Evolutionary conservation across 441 rosid genomes (phyloP).

Genomic region (Melastoma candidum): DNA sequence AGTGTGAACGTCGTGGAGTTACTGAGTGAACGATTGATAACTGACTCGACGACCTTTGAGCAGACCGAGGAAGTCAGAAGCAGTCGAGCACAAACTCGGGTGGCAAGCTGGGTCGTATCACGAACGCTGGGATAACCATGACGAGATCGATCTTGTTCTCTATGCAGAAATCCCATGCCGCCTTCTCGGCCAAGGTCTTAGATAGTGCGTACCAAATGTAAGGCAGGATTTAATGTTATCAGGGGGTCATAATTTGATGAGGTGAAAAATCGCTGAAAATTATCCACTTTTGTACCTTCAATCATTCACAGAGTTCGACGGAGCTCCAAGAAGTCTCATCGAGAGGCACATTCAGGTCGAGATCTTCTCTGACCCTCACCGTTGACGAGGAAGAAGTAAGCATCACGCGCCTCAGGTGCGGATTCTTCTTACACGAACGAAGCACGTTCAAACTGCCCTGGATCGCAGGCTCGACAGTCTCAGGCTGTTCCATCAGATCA

Average conservation of each 20-base stretch:
- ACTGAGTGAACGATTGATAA: neutral
- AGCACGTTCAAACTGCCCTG: slow-evolving; percentile 76
- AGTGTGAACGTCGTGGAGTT: neutral
- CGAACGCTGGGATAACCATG: slow-evolving; percentile 60
- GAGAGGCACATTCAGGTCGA: slow-evolving; percentile 43
- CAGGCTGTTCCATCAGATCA: slow-evolving; percentile 29
- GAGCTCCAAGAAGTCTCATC: slow-evolving; percentile 89
- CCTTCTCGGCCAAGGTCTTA: slow-evolving; percentile 72
- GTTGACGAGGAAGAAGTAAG: slow-evolving; percentile 85
- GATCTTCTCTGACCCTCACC: slow-evolving; percentile 52
- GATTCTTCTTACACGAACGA: slow-evolving; percentile 61
- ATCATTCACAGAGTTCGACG: slow-evolving; percentile 50
- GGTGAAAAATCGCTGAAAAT: neutral
- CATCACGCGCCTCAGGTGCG: slow-evolving; percentile 54
- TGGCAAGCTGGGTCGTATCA: slow-evolving; percentile 74
- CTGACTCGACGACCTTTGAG: slow-evolving; percentile 35
- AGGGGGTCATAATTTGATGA: neutral
- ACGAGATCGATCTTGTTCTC: slow-evolving; percentile 48
- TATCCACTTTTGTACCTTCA: slow-evolving; percentile 26
- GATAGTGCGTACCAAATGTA: slow-evolving; percentile 69
- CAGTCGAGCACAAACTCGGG: slow-evolving; percentile 59
- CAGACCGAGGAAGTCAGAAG: slow-evolving; percentile 65
- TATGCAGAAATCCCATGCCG: slow-evolving; percentile 71
- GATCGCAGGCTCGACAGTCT: slow-evolving; percentile 70
- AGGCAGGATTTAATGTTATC: neutral